Base-by-base conservation (phyloP, 805 yeast species). In the Wickerhamiella spandovensis region DNA sequence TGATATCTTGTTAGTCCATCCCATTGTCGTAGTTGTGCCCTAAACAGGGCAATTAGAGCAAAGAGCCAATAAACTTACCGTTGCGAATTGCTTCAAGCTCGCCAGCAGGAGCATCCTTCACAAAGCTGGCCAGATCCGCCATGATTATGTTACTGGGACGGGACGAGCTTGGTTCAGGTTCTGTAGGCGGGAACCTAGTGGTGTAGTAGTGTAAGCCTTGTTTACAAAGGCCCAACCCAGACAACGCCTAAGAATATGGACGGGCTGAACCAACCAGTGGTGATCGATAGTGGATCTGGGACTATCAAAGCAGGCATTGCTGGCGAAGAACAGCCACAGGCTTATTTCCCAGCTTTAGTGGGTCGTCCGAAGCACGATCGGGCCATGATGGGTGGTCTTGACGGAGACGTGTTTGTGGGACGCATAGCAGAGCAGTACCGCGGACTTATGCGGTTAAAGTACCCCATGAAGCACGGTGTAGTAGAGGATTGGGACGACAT, bases 221-320 rank as follows among this genome's bases (percentile, higher is more conserved):
- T 28, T 28, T 4, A 9, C 32, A 28, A 28, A 8, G 32, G 32
- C 32, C 5, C 12, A 12, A 15, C 32, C 5, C 12, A 12, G 32
- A 9, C 4, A 28, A 15, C 32, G 12, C 32, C 15, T 12, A 37
- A 43, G 8, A 44, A 30, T 44, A 18, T 18, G 42, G 25, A 25
- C 17, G 23, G 24, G 42, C 23, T 28, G 50, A 82, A 82, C 59
- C 90, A 83, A 63, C 88, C 89, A 2, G 70, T 83, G 32, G 87
- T 83, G 37, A 67, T 83, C n/a, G 90, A 83, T 62, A 81, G 80
- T 66, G 77, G 97, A 7, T 82, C 95, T 2, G 95, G 95, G 1
- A 73, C 75, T 38, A 70, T 89, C 49, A 84, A 87, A 62, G 85
- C 94, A 1, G 97, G 97, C 0, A 85, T 89, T 65, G 95, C 96